These are phyloP conservation scores for Huntiella savannae DNA, from an alignment of 2,329 filamentous ascomycete genomes.

Conservation along the genomic window DNA sequence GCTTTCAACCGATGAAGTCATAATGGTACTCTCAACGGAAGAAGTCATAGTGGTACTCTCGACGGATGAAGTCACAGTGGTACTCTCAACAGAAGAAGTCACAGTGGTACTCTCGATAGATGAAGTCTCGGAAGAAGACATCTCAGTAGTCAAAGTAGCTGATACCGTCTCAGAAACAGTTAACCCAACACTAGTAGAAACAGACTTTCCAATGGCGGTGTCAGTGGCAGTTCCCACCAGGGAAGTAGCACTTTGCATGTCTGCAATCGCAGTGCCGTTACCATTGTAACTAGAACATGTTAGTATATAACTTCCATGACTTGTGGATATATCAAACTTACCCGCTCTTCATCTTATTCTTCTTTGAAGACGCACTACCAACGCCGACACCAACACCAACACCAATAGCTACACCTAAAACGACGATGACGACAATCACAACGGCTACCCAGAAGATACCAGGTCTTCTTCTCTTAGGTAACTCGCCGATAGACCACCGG, in stretches of 20 bases:
- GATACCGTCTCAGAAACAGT: neutral
- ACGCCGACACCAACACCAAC: constrained; percentile 22
- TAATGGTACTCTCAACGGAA: too few species aligned
- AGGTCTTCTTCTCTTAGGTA: constrained; percentile 16
- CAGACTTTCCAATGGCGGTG: neutral
- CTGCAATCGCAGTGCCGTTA: neutral
- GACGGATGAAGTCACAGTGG: too few species aligned
- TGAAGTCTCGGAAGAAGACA: neutral
- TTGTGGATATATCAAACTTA: neutral
- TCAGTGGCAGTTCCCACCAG: neutral
- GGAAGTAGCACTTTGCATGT: neutral
- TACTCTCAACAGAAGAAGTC: neutral
- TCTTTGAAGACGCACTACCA: neutral
- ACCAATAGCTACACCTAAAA: constrained; percentile 23
- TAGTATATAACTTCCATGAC: neutral
- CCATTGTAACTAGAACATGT: too few species aligned
- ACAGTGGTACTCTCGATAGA: neutral
- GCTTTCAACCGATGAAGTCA: too few species aligned
- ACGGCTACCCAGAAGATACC: constrained; percentile 21
- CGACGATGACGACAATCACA: constrained; percentile 16
- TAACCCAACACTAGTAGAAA: neutral
- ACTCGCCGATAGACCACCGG: constrained; percentile 12
- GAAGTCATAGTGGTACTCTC: neutral
- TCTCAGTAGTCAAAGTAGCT: neutral
- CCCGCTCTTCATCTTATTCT: neutral